Percentiles rank a stretch among this genome's conserved stretches.
Evolutionary conservation across 768 basidiomycete species (phyloP).

Genomic region (Rhodotorula diobovata): DNA sequence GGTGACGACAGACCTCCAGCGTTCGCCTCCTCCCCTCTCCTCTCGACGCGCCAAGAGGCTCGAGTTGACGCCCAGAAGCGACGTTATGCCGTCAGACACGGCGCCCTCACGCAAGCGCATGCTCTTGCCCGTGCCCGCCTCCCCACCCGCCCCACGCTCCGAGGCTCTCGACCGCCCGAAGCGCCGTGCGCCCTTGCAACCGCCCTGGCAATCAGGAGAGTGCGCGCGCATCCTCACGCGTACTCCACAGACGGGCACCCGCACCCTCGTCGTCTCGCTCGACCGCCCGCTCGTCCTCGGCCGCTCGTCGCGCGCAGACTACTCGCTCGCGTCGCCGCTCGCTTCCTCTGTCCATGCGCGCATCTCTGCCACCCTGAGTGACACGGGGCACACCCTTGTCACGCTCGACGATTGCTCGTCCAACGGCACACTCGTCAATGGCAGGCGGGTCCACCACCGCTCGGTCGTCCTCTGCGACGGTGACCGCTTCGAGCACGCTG

Average conservation of each 20-base stretch:
- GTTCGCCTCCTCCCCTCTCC: too few relatives aligned
- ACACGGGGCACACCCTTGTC: constrained; percentile 24
- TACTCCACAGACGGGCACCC: not conserved
- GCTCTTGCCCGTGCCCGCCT: not conserved
- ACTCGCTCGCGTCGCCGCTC: not conserved
- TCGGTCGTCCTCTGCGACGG: constrained; percentile 24
- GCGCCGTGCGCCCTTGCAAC: too few relatives aligned
- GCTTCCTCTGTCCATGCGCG: not conserved
- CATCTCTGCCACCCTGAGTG: constrained; percentile 6
- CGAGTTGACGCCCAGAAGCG: too few relatives aligned
- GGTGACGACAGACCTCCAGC: too few relatives aligned
- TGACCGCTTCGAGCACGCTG: constrained; percentile 23
- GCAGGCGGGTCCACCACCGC: not conserved
- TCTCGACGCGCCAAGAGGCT: too few relatives aligned
- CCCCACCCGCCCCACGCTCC: not conserved
- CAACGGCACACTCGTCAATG: constrained; percentile 33
- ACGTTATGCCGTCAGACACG: too few relatives aligned
- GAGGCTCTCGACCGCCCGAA: not conserved
- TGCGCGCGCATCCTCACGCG: not conserved
- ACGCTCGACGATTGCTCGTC: constrained; percentile 13
- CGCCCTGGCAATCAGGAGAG: not conserved
- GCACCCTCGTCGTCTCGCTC: not conserved
- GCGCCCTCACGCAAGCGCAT: not conserved
- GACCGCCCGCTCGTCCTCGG: constrained; percentile 1
- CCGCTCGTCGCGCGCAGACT: not conserved